Evolutionary conservation across 2,329 filamentous ascomycete genomes (phyloP), one percentile per base, ranked within the genome.

Genomic region (Aspergillus ibericus): DNA sequence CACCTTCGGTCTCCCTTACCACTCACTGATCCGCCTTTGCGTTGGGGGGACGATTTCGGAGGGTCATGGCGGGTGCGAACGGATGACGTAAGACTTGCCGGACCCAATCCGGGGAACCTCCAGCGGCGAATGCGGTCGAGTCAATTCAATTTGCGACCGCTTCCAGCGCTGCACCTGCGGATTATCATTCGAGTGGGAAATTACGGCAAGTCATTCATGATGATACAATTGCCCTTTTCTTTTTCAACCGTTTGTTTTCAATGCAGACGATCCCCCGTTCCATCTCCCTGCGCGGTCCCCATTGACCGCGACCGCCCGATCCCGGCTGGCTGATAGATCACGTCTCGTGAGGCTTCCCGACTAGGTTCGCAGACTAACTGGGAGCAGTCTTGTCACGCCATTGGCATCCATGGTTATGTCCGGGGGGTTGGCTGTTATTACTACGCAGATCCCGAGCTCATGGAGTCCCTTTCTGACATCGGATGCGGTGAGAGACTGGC

Each of bases 61-160:
- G 58, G 51, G 52, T 56, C 42, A 38, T 56, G 42, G 47, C 58
- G 48, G 49, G 29, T 48, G 44, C 52, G 51, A 62, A 63, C 61
- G 63, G 72, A 74, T 74, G 71, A 74, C 70, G 71, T 74, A 73
- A 73, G 66, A 68, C 68, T 66, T 69, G 56, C 47, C 56, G 61
- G 58, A 62, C 60, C 60, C 65, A 67, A 71, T 68, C 70, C 68
- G 70, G 71, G 68, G 70, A 67, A 67, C 54, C 48, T 58, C 59
- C 59, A 60, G 52, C 56, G 61, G 64, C 67, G 63, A 70, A 68
- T 67, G 67, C 64, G 64, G 64, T 53, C 52, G 53, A 59, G 36
- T 54, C 58, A 42, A 42, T 42, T 52, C 36, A 32, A 20, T 32
- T 36, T n/a, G 40, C 12, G 18, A 8, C 25, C 38, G 51, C 35